phyloP scores from a whole-genome alignment of 139 green algal species.

The Chlorella sp. region DNA sequence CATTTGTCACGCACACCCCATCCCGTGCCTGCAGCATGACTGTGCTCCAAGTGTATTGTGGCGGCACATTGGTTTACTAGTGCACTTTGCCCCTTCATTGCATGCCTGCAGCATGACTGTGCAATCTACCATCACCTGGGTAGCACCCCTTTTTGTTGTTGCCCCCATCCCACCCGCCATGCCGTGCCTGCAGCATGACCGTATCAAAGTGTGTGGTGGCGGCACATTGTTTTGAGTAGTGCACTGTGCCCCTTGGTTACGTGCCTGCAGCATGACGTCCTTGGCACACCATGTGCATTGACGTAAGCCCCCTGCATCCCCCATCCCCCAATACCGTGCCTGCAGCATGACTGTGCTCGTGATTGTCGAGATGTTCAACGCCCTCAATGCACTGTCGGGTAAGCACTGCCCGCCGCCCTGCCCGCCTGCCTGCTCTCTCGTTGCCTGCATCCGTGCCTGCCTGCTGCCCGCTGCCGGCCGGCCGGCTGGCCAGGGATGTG shows the following conservation, averaged over 20 bases:
- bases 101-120: too few species aligned
- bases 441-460: neutral
- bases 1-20: neutral
- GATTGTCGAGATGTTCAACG: slow-evolving; percentile 98
- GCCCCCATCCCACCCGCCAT: too few species aligned
- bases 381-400: slow-evolving; percentile 88
- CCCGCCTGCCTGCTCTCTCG: neutral
- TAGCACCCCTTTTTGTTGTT: too few species aligned
- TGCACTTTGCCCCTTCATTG: too few species aligned
- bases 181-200: slow-evolving; percentile 81
- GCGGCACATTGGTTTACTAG: too few species aligned
- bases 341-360: slow-evolving; percentile 89
- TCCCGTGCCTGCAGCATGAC: too few species aligned
- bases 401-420: neutral
- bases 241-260: too few species aligned
- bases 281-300: neutral
- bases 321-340: neutral
- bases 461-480: neutral
- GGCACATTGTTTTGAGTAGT: too few species aligned
- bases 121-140: too few species aligned
- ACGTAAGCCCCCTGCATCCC: too few species aligned
- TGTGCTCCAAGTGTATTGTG: too few species aligned
- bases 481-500: too few species aligned
- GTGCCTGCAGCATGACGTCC: neutral
- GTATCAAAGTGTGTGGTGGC: slow-evolving; percentile 75